Evolutionary conservation across 1,139 yeast species (phyloP).

Genomic region (Suhomyces bolitotheri): DNA sequence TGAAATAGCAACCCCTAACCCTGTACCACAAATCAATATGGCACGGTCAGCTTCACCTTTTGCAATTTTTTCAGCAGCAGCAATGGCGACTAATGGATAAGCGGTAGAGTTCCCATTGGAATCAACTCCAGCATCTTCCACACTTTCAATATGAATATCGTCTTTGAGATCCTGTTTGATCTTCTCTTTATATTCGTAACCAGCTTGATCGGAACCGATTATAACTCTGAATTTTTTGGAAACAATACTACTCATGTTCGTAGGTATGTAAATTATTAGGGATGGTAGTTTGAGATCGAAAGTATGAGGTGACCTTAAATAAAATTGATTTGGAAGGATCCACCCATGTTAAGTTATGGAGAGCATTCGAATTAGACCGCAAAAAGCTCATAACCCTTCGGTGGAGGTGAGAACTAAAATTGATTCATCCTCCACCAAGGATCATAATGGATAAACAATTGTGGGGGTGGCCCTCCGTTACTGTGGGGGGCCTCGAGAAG

Average conservation of each 20-base stretch:
- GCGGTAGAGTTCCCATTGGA: conserved; percentile 2
- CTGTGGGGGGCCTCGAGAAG: no score
- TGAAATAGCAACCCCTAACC: conserved; percentile 1
- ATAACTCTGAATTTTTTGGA: conserved; percentile 1
- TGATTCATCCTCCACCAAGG: no score
- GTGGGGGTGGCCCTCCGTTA: no score
- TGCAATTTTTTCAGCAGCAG: conserved; percentile 2
- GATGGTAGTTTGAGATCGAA: background rate
- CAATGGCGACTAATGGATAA: background rate
- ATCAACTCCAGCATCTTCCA: conserved; percentile 1
- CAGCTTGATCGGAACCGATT: conserved; percentile 1
- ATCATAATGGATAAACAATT: no score
- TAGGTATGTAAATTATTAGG: background rate
- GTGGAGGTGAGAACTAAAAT: no score
- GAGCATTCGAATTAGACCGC: no score
- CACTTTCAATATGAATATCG: background rate
- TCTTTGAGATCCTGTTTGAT: conserved; percentile 1
- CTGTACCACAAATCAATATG: conserved; percentile 1
- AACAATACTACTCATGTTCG: background rate
- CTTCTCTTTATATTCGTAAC: conserved; percentile 1
- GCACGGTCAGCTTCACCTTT: conserved; percentile 1
- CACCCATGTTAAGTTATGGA: no score
- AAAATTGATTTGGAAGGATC: background rate
- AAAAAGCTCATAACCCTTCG: no score
- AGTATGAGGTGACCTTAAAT: no score